Base-by-base conservation (phyloP, 108 stramenopile genomes). In the Phaeodactylum tricornutum region DNA sequence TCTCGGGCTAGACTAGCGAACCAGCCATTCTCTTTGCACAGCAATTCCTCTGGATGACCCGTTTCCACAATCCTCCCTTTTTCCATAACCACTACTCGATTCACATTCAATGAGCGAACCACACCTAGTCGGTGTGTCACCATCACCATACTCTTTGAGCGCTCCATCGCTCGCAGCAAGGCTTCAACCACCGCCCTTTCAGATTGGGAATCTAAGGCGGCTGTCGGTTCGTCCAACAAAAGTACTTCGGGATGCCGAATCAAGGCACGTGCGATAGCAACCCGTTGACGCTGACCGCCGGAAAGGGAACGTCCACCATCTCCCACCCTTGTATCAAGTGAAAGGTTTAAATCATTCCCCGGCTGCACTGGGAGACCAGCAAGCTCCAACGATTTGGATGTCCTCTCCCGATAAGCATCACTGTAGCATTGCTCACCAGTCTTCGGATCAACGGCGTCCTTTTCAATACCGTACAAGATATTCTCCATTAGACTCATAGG, bases 231-330 rank as follows among this genome's bases (percentile, higher is more conserved):
- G 53, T 92, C 94, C 6, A 96, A 59, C 7, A 98, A 58, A n/a
- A 96, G 60, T 7, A 98, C 68, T 11, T 66, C 54, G 9, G 95
- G 95, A 27, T 62, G 50, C 35, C 88, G 63, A 5, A 98, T 73
- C 19, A 95, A 43, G 1, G 96, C 96, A 42, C 98, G 67, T 4
- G 98, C 98, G 59, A 95, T 89, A 12, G 92, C 88, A 29, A 90
- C 79, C 31, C 93, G 68, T 55, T 93, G 88, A 27, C 81, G 54
- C 47, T 96, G 92, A 7, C 96, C 96, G 1, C 98, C 98, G 15
- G 83, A 87, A 5, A 96, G 57, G 11, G 83, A 71, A 14, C 92
- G 67, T 2, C 94, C 95, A n/a, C 91, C 75, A 57, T 94, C 94
- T 5, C 98, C 96, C 9, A 93, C 85, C 38, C 78, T 41, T 7